These are phyloP conservation scores for Rhizoctonia solani DNA, from an alignment of 1,284 basidiomycete genomes.

Conservation along the genomic window DNA sequence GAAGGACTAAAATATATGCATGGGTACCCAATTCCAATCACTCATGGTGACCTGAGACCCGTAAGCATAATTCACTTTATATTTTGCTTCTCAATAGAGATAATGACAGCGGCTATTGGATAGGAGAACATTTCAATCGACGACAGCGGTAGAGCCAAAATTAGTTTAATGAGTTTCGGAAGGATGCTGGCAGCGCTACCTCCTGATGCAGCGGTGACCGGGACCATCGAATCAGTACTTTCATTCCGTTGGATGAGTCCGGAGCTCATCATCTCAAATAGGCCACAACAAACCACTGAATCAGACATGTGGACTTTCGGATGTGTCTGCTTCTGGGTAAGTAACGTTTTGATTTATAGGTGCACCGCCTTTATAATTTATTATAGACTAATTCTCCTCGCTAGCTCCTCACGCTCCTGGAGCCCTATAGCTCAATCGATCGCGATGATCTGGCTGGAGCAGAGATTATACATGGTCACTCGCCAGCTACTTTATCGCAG, in stretches of 20 bases:
- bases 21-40: slow-evolving; percentile 4
- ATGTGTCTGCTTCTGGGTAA: slow-evolving; percentile 18
- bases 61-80: background rate
- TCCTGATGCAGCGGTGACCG: background rate
- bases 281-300: background rate
- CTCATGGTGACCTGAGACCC: slow-evolving; percentile 18
- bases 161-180: slow-evolving; percentile 11
- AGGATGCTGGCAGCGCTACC: slow-evolving; percentile 3
- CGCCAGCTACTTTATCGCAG: background rate
- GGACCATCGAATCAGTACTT: background rate
- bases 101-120: background rate
- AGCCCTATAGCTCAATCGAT: too few species aligned
- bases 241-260: slow-evolving; percentile 29
- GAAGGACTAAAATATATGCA: slow-evolving; percentile 29
- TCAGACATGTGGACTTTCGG: slow-evolving; percentile 30
- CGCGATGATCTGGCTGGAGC: slow-evolving; percentile 16
- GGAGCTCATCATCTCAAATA: background rate
- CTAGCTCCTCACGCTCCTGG: too few species aligned
- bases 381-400: too few species aligned
- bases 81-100: background rate
- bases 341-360: background rate
- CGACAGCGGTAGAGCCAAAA: background rate
- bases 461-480: background rate
- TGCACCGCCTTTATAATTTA: background rate
- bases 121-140: slow-evolving; percentile 18